A percentile compares a stretch with the other conserved stretches of the same genome.
Evolutionary conservation across 352 stramenopile genomes (phyloP).

Genomic region (Globisporangium takayamanum): DNA sequence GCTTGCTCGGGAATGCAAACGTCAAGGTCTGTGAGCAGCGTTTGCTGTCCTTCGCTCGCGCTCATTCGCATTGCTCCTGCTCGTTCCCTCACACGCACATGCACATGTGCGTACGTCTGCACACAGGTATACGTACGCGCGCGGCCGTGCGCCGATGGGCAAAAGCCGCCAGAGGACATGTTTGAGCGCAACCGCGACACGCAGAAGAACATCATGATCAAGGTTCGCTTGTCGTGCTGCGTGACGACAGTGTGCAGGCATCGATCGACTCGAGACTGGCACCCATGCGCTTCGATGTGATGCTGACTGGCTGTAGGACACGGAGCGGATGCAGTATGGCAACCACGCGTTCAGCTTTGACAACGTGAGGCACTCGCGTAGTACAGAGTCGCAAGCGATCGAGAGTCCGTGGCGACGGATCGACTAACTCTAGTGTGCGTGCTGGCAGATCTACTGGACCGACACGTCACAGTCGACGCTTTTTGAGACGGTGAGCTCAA

Average conservation of each 20-base stretch:
- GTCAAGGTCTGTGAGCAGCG: constrained; percentile 41
- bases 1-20: constrained; percentile 65
- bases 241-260: no score
- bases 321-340: constrained; percentile 78
- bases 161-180: constrained; percentile 68
- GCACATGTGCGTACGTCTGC: background rate
- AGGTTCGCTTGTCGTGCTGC: constrained; percentile 20
- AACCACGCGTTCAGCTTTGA: constrained; percentile 86
- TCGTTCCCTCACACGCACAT: background rate
- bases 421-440: background rate
- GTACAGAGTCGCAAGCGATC: background rate
- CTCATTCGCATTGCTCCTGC: background rate
- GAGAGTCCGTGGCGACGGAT: no score
- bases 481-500: constrained; percentile 48
- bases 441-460: constrained; percentile 67
- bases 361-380: constrained; percentile 29
- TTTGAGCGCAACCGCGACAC: constrained; percentile 76
- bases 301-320: constrained; percentile 32
- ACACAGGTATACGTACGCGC: constrained; percentile 66
- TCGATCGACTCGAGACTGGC: background rate
- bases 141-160: constrained; percentile 67
- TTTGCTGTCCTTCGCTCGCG: background rate
- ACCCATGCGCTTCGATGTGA: background rate
- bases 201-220: constrained; percentile 80
- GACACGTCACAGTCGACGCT: constrained; percentile 66